Conservation (phyloP, 2,329 filamentous ascomycete genomes). For the Parastagonospora nodorum region DNA sequence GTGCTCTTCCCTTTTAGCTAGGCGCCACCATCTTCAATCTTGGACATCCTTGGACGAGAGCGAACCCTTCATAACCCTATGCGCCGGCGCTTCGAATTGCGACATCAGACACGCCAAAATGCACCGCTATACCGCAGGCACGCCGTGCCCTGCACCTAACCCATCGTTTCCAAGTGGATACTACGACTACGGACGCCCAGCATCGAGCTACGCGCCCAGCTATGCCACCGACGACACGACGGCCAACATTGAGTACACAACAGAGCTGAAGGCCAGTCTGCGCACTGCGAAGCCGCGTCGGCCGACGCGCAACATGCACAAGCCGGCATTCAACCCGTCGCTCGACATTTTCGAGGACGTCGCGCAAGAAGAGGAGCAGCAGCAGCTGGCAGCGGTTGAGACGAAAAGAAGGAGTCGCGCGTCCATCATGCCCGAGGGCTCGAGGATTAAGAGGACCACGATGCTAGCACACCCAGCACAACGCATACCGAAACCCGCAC, state of each 20-base stretch:
- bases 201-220: constrained; percentile 39
- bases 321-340: constrained; percentile 37
- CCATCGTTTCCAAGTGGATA: constrained; percentile 29
- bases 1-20: constrained; percentile 14
- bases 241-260: constrained; percentile 47
- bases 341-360: constrained; percentile 48
- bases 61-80: constrained; percentile 8
- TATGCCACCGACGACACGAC: constrained; percentile 43
- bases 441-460: constrained; percentile 31
- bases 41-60: constrained; percentile 13
- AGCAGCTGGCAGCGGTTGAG: constrained; percentile 29
- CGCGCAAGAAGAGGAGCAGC: constrained; percentile 40
- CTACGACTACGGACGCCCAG: constrained; percentile 32
- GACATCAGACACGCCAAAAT: constrained; percentile 23
- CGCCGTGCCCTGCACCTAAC: constrained; percentile 43
- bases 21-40: constrained; percentile 13
- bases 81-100: constrained; percentile 24
- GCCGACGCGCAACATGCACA: constrained; percentile 35
- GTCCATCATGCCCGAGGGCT: constrained; percentile 28
- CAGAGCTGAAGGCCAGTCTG: constrained; percentile 36
- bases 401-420: constrained; percentile 34
- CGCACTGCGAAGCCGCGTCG: constrained; percentile 41
- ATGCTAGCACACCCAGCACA: constrained; percentile 46
- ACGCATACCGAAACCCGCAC: constrained; percentile 34
- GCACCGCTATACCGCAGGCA: constrained; percentile 43